Conservation (phyloP, 2,329 filamentous ascomycete genomes). For the Fusarium continuum region DNA sequence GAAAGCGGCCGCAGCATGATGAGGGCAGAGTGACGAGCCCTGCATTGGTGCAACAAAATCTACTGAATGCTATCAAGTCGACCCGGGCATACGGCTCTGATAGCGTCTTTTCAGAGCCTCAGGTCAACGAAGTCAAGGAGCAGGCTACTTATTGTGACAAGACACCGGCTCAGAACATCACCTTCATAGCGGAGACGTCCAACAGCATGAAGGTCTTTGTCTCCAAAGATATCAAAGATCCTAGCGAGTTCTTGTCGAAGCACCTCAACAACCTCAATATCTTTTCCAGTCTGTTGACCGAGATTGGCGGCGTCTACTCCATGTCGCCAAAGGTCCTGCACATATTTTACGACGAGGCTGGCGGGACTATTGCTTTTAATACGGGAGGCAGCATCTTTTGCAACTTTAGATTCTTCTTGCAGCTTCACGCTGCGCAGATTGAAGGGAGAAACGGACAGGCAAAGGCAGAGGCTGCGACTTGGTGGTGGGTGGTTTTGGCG, state of each 20-base stretch:
- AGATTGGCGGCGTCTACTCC: conserved; percentile 77
- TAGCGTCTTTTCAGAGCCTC: conserved; percentile 75
- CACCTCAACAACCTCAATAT: conserved; percentile 71
- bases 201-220: conserved; percentile 80
- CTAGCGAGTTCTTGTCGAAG: conserved; percentile 64
- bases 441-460: conserved; percentile 52
- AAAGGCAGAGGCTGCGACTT: conserved; percentile 75
- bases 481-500: conserved; percentile 96
- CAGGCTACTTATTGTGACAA: conserved; percentile 88
- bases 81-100: conserved; percentile 80
- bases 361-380: conserved; percentile 93
- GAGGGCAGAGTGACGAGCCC: conserved; percentile 68
- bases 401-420: conserved; percentile 87
- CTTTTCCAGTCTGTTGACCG: conserved; percentile 75
- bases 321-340: conserved; percentile 76
- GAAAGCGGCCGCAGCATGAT: conserved; percentile 47
- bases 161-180: conserved; percentile 76
- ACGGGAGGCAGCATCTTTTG: conserved; percentile 87
- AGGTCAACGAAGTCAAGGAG: conserved; percentile 79
- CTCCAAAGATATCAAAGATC: conserved; percentile 61
- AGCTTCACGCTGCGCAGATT: conserved; percentile 72
- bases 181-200: conserved; percentile 73
- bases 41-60: conserved; percentile 71
- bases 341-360: conserved; percentile 84
- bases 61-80: conserved; percentile 80